phyloP scores from a whole-genome alignment of 139 green algal genomes.

The Haematococcus lacustris region DNA sequence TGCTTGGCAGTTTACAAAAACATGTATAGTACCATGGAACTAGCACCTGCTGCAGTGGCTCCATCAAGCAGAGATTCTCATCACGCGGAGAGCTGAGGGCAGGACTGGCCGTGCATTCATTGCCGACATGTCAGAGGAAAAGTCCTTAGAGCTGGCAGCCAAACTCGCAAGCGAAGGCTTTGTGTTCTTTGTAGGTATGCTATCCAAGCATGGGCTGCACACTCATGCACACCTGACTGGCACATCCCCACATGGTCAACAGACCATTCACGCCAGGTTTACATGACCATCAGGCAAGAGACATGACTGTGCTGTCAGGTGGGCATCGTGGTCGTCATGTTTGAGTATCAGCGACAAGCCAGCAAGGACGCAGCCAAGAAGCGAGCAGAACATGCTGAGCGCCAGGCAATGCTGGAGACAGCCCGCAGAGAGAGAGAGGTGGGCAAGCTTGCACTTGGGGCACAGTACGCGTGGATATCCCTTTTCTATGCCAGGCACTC shows the following conservation, averaged over 20 bases:
- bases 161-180: conserved; percentile 74
- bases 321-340: conserved; percentile 33
- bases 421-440: conserved; percentile 40
- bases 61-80: conserved; percentile 60
- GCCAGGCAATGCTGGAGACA: conserved; percentile 18
- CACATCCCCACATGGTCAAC: no score
- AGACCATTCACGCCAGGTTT: no score
- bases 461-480: neutral
- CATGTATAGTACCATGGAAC: no score
- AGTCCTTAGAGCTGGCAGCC: conserved; percentile 62
- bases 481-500: neutral
- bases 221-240: no score
- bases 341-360: conserved; percentile 41
- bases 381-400: conserved; percentile 30
- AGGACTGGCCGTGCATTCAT: conserved; percentile 63
- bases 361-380: conserved; percentile 50
- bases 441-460: conserved; percentile 1
- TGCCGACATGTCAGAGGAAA: conserved; percentile 76
- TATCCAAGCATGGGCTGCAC: neutral
- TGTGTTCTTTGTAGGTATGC: conserved; percentile 49
- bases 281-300: no score
- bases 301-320: no score
- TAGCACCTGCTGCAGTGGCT: conserved; percentile 23
- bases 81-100: conserved; percentile 66
- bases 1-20: no score